Evolutionary conservation across 2,329 filamentous ascomycete genomes (phyloP).

Genomic region (Penicillium frequentans): DNA sequence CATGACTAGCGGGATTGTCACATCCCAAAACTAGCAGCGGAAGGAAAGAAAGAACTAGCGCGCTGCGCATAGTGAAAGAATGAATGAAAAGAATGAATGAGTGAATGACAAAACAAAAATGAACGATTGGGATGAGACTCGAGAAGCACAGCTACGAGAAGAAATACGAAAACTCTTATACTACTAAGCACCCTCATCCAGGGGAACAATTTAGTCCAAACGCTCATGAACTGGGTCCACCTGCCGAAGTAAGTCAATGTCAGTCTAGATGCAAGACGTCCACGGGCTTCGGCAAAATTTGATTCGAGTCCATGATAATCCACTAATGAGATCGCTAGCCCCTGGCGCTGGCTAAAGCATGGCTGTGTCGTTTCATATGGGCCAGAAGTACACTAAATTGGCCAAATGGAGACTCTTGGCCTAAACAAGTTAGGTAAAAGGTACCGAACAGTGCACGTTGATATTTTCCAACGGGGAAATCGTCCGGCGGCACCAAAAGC

Average conservation of each 20-base stretch:
- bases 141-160: not conserved
- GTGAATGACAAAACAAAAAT: constrained; percentile 7
- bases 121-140: not conserved
- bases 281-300: not conserved
- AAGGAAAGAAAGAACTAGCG: constrained; percentile 23
- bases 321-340: not conserved
- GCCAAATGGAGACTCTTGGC: not conserved
- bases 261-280: not conserved
- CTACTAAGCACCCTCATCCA: not conserved
- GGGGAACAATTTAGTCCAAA: not conserved
- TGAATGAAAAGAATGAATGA: constrained; percentile 11
- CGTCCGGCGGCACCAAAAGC: constrained; percentile 1
- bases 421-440: not conserved
- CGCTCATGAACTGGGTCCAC: not conserved
- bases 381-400: not conserved
- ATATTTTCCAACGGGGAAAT: not conserved
- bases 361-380: not conserved
- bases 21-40: constrained; percentile 22
- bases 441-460: not conserved
- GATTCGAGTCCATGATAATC: not conserved
- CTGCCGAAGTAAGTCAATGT: not conserved
- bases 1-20: constrained; percentile 19
- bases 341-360: not conserved
- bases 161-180: not conserved
- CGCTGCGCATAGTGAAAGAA: constrained; percentile 23